These are phyloP conservation scores for Globisporangium splendens DNA, from an alignment of 352 stramenopile species.

Conservation along the genomic window DNA sequence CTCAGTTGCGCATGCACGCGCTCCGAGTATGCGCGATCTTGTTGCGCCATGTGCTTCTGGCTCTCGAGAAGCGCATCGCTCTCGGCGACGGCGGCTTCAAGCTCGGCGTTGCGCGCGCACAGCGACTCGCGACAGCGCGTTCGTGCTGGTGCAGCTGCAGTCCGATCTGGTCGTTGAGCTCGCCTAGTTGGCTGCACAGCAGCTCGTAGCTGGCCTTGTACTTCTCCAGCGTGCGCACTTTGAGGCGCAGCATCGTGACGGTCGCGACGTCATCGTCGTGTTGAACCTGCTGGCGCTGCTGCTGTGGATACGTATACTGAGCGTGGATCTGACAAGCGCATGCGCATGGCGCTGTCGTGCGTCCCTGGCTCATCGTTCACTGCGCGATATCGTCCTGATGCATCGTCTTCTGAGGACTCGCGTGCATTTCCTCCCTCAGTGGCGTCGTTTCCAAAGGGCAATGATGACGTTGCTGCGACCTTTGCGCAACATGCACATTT, in stretches of 20 bases:
- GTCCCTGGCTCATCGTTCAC: too few species aligned
- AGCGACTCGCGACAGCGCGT: slow-evolving; percentile 42
- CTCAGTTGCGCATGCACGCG: slow-evolving; percentile 57
- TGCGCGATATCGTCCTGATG: too few species aligned
- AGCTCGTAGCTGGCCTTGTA: slow-evolving; percentile 81
- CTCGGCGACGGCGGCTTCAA: slow-evolving; percentile 22
- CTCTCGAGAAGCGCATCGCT: slow-evolving; percentile 15
- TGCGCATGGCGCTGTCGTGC: too few species aligned
- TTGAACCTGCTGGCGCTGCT: too few species aligned
- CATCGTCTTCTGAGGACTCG: too few species aligned
- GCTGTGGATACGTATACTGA: too few species aligned
- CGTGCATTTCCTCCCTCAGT: too few species aligned
- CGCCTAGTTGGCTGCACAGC: slow-evolving; percentile 58
- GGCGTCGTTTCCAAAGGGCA: too few species aligned
- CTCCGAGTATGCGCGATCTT: slow-evolving; percentile 56
- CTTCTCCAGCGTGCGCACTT: slow-evolving; percentile 51
- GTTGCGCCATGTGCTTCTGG: slow-evolving; percentile 18
- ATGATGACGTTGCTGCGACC: too few species aligned
- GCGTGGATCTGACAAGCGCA: too few species aligned
- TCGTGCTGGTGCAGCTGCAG: slow-evolving; percentile 70
- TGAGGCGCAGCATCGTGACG: slow-evolving; percentile 26
- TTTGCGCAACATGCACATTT: too few species aligned
- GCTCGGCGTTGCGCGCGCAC: slow-evolving; percentile 32
- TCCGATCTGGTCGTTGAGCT: slow-evolving; percentile 68
- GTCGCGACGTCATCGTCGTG: too few species aligned